Evolutionary conservation across 2,329 filamentous ascomycete species (phyloP).

Genomic region (Nothopassalora personata): DNA sequence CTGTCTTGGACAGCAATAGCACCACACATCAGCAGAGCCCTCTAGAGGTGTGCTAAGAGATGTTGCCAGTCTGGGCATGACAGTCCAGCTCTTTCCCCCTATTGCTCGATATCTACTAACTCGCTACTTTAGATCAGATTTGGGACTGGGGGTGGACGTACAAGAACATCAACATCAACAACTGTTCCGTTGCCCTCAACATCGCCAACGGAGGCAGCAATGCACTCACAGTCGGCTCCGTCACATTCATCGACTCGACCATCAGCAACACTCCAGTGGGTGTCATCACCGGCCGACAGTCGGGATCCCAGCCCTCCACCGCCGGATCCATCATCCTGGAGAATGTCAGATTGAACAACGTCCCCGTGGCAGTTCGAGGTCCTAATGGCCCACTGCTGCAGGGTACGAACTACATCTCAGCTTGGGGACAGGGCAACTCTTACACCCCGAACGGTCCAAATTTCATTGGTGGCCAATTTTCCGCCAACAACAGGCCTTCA

Average conservation of each 20-base stretch:
- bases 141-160: constrained; percentile 58
- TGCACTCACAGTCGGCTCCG: constrained; percentile 48
- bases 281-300: constrained; percentile 45
- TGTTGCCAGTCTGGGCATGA: too few relatives aligned
- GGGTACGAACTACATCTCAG: constrained; percentile 29
- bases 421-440: constrained; percentile 42
- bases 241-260: constrained; percentile 53
- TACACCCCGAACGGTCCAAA: constrained; percentile 43
- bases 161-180: constrained; percentile 43
- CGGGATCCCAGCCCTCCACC: constrained; percentile 38
- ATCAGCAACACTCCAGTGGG: constrained; percentile 49
- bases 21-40: too few relatives aligned
- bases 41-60: too few relatives aligned
- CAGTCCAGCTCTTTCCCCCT: too few relatives aligned
- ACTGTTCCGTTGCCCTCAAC: constrained; percentile 50
- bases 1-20: too few relatives aligned
- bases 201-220: constrained; percentile 41
- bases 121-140: constrained; percentile 33
- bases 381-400: constrained; percentile 33
- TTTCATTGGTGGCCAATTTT: constrained; percentile 41
- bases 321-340: constrained; percentile 52
- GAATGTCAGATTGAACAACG: constrained; percentile 49
- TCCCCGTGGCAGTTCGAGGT: constrained; percentile 41
- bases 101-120: too few relatives aligned
- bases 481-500: constrained; percentile 40